These are phyloP conservation scores for Skeletonema marinoi DNA, from an alignment of 108 stramenopile genomes.

Conservation along the genomic window DNA sequence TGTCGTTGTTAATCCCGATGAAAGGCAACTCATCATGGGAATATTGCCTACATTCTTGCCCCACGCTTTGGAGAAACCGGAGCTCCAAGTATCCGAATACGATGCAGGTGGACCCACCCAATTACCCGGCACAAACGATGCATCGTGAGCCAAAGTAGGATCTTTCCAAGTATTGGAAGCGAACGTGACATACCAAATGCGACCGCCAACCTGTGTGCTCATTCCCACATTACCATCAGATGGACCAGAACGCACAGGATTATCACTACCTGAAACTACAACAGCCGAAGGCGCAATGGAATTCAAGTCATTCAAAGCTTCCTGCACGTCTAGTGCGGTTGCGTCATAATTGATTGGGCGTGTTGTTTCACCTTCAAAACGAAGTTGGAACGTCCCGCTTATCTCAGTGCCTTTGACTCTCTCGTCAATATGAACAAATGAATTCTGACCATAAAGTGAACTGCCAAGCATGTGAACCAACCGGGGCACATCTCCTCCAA, in stretches of 20 bases:
- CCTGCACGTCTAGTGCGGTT: conserved; percentile 59
- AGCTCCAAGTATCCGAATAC: conserved; percentile 71
- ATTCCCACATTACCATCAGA: conserved; percentile 38
- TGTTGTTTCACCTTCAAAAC: conserved; percentile 77
- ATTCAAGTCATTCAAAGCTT: conserved; percentile 64
- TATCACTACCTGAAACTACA: conserved; percentile 58
- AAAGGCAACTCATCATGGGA: conserved; percentile 59
- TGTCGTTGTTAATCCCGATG: conserved; percentile 61
- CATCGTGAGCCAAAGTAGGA: conserved; percentile 61
- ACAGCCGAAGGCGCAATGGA: conserved; percentile 74
- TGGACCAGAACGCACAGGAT: conserved; percentile 44
- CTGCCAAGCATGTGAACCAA: conserved; percentile 26
- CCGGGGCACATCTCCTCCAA: conserved; percentile 62
- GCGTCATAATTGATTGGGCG: conserved; percentile 70
- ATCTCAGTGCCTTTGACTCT: conserved; percentile 54
- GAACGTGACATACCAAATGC: conserved; percentile 81
- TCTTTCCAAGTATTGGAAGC: conserved; percentile 74
- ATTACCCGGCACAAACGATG: conserved; percentile 69
- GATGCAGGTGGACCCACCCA: conserved; percentile 60
- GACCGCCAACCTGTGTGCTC: conserved; percentile 75
- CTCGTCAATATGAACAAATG: conserved; percentile 35
- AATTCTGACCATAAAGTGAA: conserved; percentile 30
- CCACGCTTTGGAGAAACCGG: conserved; percentile 84
- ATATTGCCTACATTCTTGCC: conserved; percentile 85
- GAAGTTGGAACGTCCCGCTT: conserved; percentile 75